Percentiles rank a stretch among this genome's conserved stretches.
Conservation (phyloP, 164 flowering plant species). For the Aristolochia californica region DNA sequence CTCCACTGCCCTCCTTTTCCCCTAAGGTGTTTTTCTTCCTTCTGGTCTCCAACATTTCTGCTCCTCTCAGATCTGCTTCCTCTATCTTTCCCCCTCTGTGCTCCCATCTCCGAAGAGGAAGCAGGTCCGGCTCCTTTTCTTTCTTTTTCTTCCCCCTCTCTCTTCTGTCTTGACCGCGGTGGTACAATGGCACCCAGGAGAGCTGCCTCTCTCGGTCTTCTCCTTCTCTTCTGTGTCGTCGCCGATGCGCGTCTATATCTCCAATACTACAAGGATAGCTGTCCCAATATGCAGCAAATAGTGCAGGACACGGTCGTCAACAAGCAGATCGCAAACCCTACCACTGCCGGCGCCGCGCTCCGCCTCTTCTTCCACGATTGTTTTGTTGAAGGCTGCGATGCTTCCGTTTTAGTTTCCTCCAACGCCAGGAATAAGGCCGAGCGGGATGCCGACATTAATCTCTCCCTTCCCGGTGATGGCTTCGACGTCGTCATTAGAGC, state of each 20-base stretch:
- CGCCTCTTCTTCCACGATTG: constrained; percentile 66
- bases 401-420: constrained; percentile 47
- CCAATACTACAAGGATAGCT: constrained; percentile 34
- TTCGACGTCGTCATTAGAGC: constrained; percentile 48
- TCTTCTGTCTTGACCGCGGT: background rate
- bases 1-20: background rate
- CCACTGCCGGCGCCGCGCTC: constrained; percentile 58
- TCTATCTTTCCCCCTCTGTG: background rate
- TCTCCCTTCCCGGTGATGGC: constrained; percentile 67
- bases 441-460: constrained; percentile 62
- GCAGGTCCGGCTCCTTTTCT: background rate
- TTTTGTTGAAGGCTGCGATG: constrained; percentile 53
- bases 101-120: background rate
- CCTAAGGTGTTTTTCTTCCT: background rate
- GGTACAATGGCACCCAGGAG: background rate
- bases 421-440: constrained; percentile 46
- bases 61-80: constrained; percentile 5
- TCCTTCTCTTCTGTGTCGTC: background rate
- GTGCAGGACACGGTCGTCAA: constrained; percentile 23
- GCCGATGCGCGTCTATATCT: constrained; percentile 21
- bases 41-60: background rate
- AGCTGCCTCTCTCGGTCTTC: constrained; percentile 5
- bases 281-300: constrained; percentile 36
- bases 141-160: background rate
- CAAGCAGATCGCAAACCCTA: constrained; percentile 46